Conservation (phyloP, 2,329 filamentous ascomycete genomes). For the Calonectria pseudoreteaudii region DNA sequence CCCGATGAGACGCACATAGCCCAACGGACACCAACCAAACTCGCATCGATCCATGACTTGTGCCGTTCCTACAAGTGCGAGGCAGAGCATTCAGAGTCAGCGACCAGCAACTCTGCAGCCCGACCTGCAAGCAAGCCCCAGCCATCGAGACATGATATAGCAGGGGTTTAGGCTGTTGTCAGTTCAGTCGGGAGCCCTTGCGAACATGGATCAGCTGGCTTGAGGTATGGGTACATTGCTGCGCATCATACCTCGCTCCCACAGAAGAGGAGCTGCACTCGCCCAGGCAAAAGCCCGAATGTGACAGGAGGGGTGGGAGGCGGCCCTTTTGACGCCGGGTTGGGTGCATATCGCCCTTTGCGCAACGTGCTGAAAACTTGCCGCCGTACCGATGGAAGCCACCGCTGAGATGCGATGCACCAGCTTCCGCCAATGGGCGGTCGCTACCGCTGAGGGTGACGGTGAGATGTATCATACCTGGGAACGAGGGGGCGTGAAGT, state of each 20-base stretch:
- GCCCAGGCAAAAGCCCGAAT: background rate
- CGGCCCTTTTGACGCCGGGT: background rate
- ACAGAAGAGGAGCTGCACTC: background rate
- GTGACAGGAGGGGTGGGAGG: background rate
- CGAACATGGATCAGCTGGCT: constrained; percentile 35
- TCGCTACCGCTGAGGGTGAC: constrained; percentile 32
- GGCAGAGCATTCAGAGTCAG: constrained; percentile 9
- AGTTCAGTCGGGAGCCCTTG: constrained; percentile 28
- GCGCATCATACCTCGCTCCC: background rate
- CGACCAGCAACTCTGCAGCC: constrained; percentile 8
- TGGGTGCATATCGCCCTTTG: background rate
- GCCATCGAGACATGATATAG: constrained; percentile 14
- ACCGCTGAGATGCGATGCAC: background rate
- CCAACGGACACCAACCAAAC: constrained; percentile 25
- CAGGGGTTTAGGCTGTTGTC: constrained; percentile 25
- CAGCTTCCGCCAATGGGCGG: constrained; percentile 2
- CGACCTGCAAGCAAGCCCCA: constrained; percentile 25
- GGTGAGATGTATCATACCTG: constrained; percentile 28
- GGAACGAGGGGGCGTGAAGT: constrained; percentile 36
- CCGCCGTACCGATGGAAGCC: background rate
- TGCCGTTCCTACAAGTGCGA: constrained; percentile 4
- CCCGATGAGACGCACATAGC: constrained; percentile 19
- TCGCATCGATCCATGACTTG: constrained; percentile 17
- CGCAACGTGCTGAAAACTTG: constrained; percentile 2
- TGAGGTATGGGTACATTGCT: constrained; percentile 20